These are phyloP conservation scores for Hemileccinum hortonii DNA, from an alignment of 1,284 basidiomycete species.

Conservation along the genomic window DNA sequence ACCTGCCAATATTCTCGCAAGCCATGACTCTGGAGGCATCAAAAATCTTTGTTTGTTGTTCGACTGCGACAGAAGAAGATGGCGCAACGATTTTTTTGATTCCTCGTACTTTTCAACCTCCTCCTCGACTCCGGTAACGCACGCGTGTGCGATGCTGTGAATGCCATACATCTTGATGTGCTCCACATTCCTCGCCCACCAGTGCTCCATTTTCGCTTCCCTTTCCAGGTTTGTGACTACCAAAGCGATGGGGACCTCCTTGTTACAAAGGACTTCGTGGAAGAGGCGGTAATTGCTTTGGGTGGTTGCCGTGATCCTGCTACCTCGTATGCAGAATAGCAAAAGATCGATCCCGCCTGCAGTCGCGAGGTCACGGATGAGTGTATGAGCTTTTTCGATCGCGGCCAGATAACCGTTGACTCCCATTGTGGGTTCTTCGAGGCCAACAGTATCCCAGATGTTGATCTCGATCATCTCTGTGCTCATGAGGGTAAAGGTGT, in stretches of 20 bases:
- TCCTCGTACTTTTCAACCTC: slow-evolving; percentile 29
- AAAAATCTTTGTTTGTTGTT: slow-evolving; percentile 17
- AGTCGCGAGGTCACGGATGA: slow-evolving; percentile 32
- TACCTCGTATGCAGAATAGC: slow-evolving; percentile 40
- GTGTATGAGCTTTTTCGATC: slow-evolving; percentile 35
- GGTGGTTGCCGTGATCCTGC: slow-evolving; percentile 35
- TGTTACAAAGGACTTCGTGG: slow-evolving; percentile 34
- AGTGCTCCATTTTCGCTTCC: slow-evolving; percentile 38
- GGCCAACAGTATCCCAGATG: slow-evolving; percentile 43
- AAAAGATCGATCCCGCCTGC: slow-evolving; percentile 37
- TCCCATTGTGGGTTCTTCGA: slow-evolving; percentile 37
- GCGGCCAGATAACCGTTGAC: slow-evolving; percentile 31
- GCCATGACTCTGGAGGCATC: slow-evolving; percentile 28
- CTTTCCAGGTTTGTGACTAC: slow-evolving; percentile 41
- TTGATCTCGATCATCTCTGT: slow-evolving; percentile 10
- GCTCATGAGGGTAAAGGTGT: slow-evolving; percentile 16
- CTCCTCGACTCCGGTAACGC: slow-evolving; percentile 39
- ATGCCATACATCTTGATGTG: slow-evolving; percentile 35
- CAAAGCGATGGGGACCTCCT: slow-evolving; percentile 38
- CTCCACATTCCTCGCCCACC: slow-evolving; percentile 38
- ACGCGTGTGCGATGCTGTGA: slow-evolving; percentile 34
- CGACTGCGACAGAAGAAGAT: slow-evolving; percentile 20
- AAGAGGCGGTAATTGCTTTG: slow-evolving; percentile 40
- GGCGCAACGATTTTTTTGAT: slow-evolving; percentile 16
- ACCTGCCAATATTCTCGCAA: slow-evolving; percentile 23